Base-by-base conservation (phyloP, 106 monocot species). In the Dendrobium officinale region DNA sequence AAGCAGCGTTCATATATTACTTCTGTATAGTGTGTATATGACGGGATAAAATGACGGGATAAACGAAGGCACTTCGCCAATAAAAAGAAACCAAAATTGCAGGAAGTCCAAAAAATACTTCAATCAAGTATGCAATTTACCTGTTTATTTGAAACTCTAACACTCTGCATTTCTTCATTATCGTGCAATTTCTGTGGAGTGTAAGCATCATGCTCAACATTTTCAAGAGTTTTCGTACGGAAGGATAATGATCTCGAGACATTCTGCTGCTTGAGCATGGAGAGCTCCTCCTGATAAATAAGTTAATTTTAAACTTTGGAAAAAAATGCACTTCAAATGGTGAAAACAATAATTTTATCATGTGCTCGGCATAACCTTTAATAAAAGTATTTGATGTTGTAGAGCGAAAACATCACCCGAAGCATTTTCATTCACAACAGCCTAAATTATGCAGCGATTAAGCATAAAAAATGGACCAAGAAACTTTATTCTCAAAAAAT, bases 401-500 rank as follows among this genome's bases (percentile, higher is more conserved):
- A 95, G 86, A 79, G 91, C 85, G 70, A 77, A 76, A 20, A 90
- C 66, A 77, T 97, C 92, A 83, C 90, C 94, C 31, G 88, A 87
- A 80, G 90, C 86, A 86, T 94, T 91, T 91, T 95, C 94, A 87
- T 98, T 94, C 27, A 95, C 89, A 54, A 98, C 79, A 79, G 98
- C 94, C 95, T 96, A 47, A 75, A 55, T 80, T 79, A 2, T 78
- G 79, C 24, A 72, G 31, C 7, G 33, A 61, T 79, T 56, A 42
- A 17, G 29, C 37, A 61, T 18, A 11, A 19, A 24, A 42, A 75
- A 40, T 78, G 48, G 22, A 41, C 41, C 67, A 13, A 74, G 26
- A 42, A 75, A n/a, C 15, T 51, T 48, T n/a, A 26, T n/a, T 48
- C 54, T 42, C 9, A 59, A 67, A 24, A 29, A 79, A 47, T 64